phyloP scores from a whole-genome alignment of 2,329 filamentous ascomycete species.

The Alternaria postmessia region DNA sequence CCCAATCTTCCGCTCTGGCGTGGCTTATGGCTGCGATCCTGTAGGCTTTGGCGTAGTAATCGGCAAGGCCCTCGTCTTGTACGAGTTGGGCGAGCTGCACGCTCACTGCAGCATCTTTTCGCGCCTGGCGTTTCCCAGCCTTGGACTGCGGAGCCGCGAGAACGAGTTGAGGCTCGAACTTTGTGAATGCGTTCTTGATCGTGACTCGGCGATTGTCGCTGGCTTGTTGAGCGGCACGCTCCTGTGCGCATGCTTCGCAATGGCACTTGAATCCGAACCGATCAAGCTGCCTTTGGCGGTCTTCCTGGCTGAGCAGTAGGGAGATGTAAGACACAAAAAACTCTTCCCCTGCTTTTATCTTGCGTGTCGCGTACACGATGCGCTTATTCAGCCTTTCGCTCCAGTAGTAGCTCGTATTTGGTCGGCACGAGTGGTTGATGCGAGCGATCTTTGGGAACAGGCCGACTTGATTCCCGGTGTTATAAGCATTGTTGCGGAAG shows the following conservation, averaged over 20 bases:
- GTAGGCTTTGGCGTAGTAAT: conserved; percentile 47
- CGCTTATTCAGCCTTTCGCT: conserved; percentile 38
- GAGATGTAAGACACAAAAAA: conserved; percentile 52
- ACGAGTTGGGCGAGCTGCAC: conserved; percentile 40
- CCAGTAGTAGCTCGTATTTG: conserved; percentile 51
- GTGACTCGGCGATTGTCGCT: conserved; percentile 42
- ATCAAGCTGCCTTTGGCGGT: conserved; percentile 43
- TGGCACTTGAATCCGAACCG: conserved; percentile 49
- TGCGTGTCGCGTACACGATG: conserved; percentile 48
- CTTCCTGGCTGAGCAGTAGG: conserved; percentile 38
- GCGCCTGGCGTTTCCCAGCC: conserved; percentile 32
- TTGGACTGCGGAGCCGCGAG: conserved; percentile 31
- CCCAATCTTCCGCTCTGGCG: conserved; percentile 41
- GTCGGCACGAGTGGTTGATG: conserved; percentile 50
- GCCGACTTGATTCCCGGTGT: conserved; percentile 40
- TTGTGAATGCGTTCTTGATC: conserved; percentile 37
- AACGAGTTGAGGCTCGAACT: conserved; percentile 38
- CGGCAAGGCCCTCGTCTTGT: conserved; percentile 45
- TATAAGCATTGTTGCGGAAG: conserved; percentile 50
- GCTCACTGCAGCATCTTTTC: conserved; percentile 39
- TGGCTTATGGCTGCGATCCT: conserved; percentile 42
- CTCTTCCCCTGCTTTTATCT: conserved; percentile 52
- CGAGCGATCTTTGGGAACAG: conserved; percentile 48
- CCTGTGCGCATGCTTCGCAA: conserved; percentile 50
- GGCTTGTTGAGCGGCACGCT: conserved; percentile 16